Evolutionary conservation across 257 asterid species (phyloP).

Genomic region (Solanum lycopersicoides): DNA sequence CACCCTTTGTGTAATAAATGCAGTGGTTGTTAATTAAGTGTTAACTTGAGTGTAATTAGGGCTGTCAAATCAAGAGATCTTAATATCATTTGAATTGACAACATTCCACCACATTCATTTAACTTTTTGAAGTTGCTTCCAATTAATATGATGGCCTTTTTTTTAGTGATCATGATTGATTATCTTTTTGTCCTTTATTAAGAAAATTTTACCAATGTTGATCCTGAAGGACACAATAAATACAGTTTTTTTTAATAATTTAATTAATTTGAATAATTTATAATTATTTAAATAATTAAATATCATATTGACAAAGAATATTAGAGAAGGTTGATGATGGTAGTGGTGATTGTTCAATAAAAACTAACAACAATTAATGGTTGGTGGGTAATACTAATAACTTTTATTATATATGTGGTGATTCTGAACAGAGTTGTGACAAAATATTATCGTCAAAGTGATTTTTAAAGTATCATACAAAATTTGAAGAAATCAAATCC

Average conservation of each 20-base stretch:
- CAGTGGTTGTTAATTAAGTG: neutral
- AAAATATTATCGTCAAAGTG: no score
- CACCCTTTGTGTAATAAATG: neutral
- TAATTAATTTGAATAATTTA: neutral
- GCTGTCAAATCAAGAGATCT: neutral
- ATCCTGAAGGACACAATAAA: neutral
- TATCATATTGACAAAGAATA: neutral
- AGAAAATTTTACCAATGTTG: neutral
- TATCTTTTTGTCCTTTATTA: neutral
- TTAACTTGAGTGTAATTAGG: neutral
- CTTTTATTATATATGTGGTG: no score
- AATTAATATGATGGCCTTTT: neutral
- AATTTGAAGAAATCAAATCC: no score
- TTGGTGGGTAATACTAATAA: no score
- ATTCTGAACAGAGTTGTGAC: no score
- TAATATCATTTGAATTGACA: neutral
- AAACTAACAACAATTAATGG: no score
- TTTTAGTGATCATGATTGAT: neutral
- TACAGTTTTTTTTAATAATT: neutral
- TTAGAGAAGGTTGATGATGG: neutral
- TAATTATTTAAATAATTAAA: neutral
- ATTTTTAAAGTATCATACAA: no score
- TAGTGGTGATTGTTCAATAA: neutral
- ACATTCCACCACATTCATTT: neutral
- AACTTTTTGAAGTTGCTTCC: neutral